Evolutionary conservation across 805 yeast species (phyloP).

Genomic region (Hanseniaspora lindneri): DNA sequence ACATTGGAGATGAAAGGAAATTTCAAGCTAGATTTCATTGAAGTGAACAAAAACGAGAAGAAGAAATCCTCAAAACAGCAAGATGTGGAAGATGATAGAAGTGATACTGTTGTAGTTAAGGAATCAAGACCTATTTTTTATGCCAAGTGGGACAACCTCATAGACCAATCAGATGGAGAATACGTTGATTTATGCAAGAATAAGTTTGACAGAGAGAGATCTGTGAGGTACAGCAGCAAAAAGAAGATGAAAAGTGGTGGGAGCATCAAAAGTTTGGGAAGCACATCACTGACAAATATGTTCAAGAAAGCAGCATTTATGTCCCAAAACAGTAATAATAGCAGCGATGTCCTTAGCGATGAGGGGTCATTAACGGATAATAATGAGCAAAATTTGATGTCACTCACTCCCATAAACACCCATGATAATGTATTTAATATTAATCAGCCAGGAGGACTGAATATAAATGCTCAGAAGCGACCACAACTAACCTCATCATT

Average conservation of each 20-base stretch:
- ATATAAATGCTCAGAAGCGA: too few relatives aligned
- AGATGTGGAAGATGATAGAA: conserved; percentile 28
- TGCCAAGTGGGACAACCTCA: conserved; percentile 56
- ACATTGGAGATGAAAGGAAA: conserved; percentile 52
- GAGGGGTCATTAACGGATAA: background rate
- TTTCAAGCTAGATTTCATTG: conserved; percentile 47
- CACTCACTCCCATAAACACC: conserved; percentile 2
- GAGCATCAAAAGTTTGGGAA: conserved; percentile 18
- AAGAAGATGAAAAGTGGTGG: conserved; percentile 13
- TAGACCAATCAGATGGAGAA: conserved; percentile 27
- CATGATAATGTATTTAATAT: conserved; percentile 10
- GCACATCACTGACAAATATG: conserved; percentile 5
- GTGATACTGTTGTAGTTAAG: conserved; percentile 32
- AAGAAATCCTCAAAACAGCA: conserved; percentile 18
- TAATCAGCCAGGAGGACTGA: background rate
- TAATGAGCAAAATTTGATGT: background rate
- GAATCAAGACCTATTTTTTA: conserved; percentile 56
- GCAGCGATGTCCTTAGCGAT: background rate
- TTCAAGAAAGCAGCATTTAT: background rate
- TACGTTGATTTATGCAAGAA: conserved; percentile 20
- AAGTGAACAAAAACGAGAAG: conserved; percentile 22
- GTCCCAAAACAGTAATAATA: background rate
- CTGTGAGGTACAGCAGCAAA: background rate
- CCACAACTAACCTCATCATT: background rate
- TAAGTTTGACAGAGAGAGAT: conserved; percentile 1